Conservation (phyloP, 2,329 filamentous ascomycete genomes). For the Blumeria graminis region DNA sequence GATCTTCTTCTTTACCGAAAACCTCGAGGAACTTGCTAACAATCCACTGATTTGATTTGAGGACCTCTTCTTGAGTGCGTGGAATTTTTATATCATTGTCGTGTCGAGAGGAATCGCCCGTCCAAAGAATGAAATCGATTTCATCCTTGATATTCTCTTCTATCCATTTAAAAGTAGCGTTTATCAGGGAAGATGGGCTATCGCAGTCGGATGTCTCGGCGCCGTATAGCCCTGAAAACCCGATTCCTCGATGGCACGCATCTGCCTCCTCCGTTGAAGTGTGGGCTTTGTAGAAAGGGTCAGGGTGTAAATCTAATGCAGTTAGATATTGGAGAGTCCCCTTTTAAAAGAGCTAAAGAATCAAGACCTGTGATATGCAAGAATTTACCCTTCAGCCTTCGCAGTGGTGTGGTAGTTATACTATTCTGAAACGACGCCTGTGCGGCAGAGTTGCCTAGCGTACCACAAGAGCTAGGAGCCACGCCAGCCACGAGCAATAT, state of each 20-base stretch:
- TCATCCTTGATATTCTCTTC: constrained; percentile 48
- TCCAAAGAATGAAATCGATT: constrained; percentile 84
- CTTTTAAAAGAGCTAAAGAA: constrained; percentile 9
- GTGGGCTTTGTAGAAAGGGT: constrained; percentile 63
- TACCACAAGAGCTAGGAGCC: neutral
- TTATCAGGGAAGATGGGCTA: constrained; percentile 52
- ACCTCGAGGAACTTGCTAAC: constrained; percentile 53
- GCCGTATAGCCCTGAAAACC: constrained; percentile 58
- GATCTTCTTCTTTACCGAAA: constrained; percentile 34
- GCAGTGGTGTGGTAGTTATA: constrained; percentile 4
- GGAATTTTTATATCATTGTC: constrained; percentile 68
- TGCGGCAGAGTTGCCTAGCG: neutral
- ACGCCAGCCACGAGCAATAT: neutral
- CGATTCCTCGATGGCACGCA: constrained; percentile 59
- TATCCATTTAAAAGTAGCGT: constrained; percentile 83
- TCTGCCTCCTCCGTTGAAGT: constrained; percentile 41
- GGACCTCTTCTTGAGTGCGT: constrained; percentile 50
- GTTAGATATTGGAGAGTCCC: constrained; percentile 2
- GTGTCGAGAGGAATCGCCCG: constrained; percentile 71
- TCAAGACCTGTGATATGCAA: constrained; percentile 61
- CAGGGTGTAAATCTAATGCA: constrained; percentile 62
- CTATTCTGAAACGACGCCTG: constrained; percentile 12
- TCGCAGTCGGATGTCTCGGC: constrained; percentile 79
- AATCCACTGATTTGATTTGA: constrained; percentile 50
- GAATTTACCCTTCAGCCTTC: constrained; percentile 46